phyloP scores from a whole-genome alignment of 495 filamentous ascomycete genomes.

The Hyaloscypha finlandica region DNA sequence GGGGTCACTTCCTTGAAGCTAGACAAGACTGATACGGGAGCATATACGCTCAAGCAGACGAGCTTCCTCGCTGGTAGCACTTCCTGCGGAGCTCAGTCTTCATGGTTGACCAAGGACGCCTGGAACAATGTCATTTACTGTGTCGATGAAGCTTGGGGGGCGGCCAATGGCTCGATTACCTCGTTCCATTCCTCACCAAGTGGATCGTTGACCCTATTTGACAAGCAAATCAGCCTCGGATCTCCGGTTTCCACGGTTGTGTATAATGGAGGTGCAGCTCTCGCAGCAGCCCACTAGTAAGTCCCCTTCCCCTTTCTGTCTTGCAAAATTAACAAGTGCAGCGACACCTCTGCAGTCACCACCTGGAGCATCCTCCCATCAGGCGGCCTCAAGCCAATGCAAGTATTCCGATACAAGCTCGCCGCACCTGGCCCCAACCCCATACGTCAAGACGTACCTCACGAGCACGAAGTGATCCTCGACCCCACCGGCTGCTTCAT shows the following conservation, averaged over 20 bases:
- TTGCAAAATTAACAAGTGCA: constrained; percentile 17
- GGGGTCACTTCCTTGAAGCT: not conserved
- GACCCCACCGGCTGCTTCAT: constrained; percentile 69
- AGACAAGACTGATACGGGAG: not conserved
- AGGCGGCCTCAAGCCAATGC: constrained; percentile 39
- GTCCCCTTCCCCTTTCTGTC: constrained; percentile 14
- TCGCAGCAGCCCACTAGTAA: constrained; percentile 54
- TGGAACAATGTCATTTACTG: constrained; percentile 56
- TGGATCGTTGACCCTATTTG: constrained; percentile 40
- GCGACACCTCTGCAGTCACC: constrained; percentile 21
- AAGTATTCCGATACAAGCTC: constrained; percentile 55
- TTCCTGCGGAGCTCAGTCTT: constrained; percentile 45
- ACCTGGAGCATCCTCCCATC: constrained; percentile 24
- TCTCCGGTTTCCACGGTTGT: constrained; percentile 49
- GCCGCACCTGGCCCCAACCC: constrained; percentile 48
- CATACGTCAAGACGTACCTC: constrained; percentile 61
- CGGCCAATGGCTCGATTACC: constrained; percentile 45
- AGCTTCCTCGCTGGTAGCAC: not conserved
- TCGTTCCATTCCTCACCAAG: constrained; percentile 40
- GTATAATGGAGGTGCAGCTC: constrained; percentile 40
- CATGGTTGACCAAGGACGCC: constrained; percentile 59
- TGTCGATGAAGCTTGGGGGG: constrained; percentile 53
- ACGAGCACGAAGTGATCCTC: constrained; percentile 68
- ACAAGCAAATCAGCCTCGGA: constrained; percentile 35
- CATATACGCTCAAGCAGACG: not conserved